Base-by-base conservation (phyloP, 1,284 basidiomycete species). In the Pseudozyma hubeiensis region DNA sequence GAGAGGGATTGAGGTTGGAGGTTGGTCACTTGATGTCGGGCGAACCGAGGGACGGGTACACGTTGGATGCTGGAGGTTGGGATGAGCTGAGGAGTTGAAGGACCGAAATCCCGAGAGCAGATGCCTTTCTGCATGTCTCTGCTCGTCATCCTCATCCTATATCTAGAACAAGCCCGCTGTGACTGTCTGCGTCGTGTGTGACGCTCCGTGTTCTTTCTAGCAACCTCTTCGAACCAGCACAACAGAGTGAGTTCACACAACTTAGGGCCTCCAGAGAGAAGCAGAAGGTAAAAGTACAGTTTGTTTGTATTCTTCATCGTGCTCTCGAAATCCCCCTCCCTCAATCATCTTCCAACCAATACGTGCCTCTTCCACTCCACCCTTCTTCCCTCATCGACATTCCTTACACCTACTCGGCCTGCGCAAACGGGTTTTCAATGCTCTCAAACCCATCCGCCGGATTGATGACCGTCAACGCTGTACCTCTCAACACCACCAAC, bases 371-470 rank as follows among this genome's bases (percentile, higher is more conserved):
- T 14, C 35, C 19, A 9, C 5, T 51, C 35, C 35, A 8, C 35
- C 35, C 35, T 37, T 24, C 24, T 24, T 24, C 35, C 14, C 35
- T 41, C 40, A 13, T 41, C 40, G n/a, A 41, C 10, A 17, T 13
- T 5, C 40, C n/a, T 17, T 7, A 14, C 10, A 16, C 16, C 40
- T 60, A 74, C 56, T 79, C 77, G 30, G 69, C 51, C 44, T 77
- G 70, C 30, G 68, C 67, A 50, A 80, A 80, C 24, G 78, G 78
- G 54, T 84, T 84, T 62, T 80, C 77, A 43, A 84, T 84, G 43
- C 71, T 70, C 59, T 83, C 82, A 56, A 82, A 82, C 8, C 82
- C 82, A 53, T 84, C 81, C 6, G 78, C 78, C 2, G 82, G 82
- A 48, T 79, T 84, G 58, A 84, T 81, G 16, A 84, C 75, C 2